Conservation (phyloP, 345 rosid genomes). For the Euphorbia tirucalli region DNA sequence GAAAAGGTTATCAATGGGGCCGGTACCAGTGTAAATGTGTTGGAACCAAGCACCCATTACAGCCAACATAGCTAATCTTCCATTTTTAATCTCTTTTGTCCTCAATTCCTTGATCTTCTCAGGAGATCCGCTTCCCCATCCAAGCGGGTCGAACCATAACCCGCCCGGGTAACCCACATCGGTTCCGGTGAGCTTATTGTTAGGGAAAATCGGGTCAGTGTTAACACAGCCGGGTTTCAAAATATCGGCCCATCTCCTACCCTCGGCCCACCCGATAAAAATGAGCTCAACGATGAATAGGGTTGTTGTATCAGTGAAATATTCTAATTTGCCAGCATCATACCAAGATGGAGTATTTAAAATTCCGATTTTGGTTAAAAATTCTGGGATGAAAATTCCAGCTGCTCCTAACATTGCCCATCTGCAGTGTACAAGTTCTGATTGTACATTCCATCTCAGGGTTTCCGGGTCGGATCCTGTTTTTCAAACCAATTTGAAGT, state of each 20-base stretch:
- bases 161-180: conserved; percentile 99
- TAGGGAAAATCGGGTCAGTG: conserved; percentile 94
- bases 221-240: conserved; percentile 93
- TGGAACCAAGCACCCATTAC: conserved; percentile 99
- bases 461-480: conserved; percentile 92
- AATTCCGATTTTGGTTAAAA: conserved; percentile 80
- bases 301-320: conserved; percentile 85
- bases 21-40: conserved; percentile 94
- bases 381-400: conserved; percentile 94
- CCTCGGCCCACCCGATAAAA: conserved; percentile 97
- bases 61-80: conserved; percentile 95
- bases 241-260: conserved; percentile 95
- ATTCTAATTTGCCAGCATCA: conserved; percentile 73
- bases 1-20: conserved; percentile 94
- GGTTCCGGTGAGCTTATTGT: conserved; percentile 93
- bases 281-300: conserved; percentile 64
- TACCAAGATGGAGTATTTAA: conserved; percentile 97
- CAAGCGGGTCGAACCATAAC: conserved; percentile 96
- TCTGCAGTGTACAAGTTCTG: conserved; percentile 89
- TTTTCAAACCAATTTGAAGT: neutral
- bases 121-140: conserved; percentile 84
- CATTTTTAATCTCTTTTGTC: conserved; percentile 95
- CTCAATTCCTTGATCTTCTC: conserved; percentile 86
- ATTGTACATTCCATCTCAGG: conserved; percentile 84
- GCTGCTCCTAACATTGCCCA: conserved; percentile 99